A percentile compares a stretch with the other conserved stretches of the same genome.
phyloP scores from a whole-genome alignment of 148 eudicot species.

The Dysphania ambrosioides region DNA sequence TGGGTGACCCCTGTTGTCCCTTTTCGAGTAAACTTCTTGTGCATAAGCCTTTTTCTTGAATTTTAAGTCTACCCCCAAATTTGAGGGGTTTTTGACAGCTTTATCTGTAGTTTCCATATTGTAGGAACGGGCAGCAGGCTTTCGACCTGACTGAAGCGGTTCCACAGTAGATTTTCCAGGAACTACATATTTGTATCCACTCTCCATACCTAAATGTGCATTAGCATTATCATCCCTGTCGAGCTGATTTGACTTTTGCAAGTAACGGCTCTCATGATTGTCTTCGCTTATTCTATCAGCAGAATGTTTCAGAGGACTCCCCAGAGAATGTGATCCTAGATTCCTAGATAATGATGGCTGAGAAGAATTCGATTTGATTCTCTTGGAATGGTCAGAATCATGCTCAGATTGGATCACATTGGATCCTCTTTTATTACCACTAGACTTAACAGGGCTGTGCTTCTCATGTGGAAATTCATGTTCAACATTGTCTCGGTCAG shows the following conservation, averaged over 20 bases:
- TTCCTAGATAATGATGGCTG: slow-evolving; percentile 36
- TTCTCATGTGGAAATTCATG: slow-evolving; percentile 40
- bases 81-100: slow-evolving; percentile 37
- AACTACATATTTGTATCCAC: slow-evolving; percentile 32
- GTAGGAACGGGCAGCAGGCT: slow-evolving; percentile 38
- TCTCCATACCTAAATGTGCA: slow-evolving; percentile 28
- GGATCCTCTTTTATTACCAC: slow-evolving; percentile 56
- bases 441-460: too few relatives aligned
- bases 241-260: slow-evolving; percentile 31
- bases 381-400: slow-evolving; percentile 42
- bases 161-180: slow-evolving; percentile 43
- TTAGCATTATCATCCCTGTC: slow-evolving; percentile 36
- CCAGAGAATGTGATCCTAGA: slow-evolving; percentile 33
- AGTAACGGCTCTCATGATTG: slow-evolving; percentile 32
- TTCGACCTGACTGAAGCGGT: slow-evolving; percentile 40
- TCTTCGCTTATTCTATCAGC: slow-evolving; percentile 41
- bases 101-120: slow-evolving; percentile 42
- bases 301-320: slow-evolving; percentile 36
- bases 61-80: slow-evolving; percentile 32
- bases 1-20: slow-evolving; percentile 37
- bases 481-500: slow-evolving; percentile 37
- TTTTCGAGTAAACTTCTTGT: slow-evolving; percentile 30
- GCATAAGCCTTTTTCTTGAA: slow-evolving; percentile 36
- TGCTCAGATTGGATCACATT: slow-evolving; percentile 42
- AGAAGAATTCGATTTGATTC: slow-evolving; percentile 39